Evolutionary conservation across 345 rosid genomes (phyloP), one percentile per base, ranked within the genome.

Genomic region (Barbarea vulgaris): DNA sequence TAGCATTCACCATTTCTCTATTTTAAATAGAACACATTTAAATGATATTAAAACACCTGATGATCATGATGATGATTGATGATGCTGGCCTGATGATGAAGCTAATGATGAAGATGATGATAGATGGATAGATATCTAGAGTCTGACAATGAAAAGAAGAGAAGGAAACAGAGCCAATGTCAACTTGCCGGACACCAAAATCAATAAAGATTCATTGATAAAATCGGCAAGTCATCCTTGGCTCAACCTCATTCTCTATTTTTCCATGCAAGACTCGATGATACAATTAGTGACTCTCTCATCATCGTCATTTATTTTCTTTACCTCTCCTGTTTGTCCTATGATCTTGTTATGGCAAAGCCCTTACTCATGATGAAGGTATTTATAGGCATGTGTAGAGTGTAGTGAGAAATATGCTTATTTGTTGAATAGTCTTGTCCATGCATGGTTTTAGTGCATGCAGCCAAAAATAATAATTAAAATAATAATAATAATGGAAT

Each of bases 191-290:
- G 28, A 30, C 44, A 41, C 47, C 36, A 28, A 52, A 37, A 57
- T 14, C 52, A 36, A 1, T 36, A 67, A 25, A 57, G 31, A 25
- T 67, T 60, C 0, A 4, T 60, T 37, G 63, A 25, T 51, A 10
- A 21, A 30, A 15, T 47, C 74, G 79, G 79, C 79, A 75, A 75
- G 74, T 75, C 79, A 67, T 75, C 79, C 51, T 75, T 75, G 79
- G 79, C 74, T 75, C 79, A 68, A 25, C 48, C 53, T 68, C 79
- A 60, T 59, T 51, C 55, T 60, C 79, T 75, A 41, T 60, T 75
- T n/a, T 41, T 60, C 79, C 48, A 75, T 75, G 74, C 74, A 60
- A 75, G 56, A 75, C 68, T 47, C 61, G 6, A 21, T 67, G 62
- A 67, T 68, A 59, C 27, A 48, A 0, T 4, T 1, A 57, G 22